A percentile compares a stretch with the other conserved stretches of the same genome.
These are phyloP conservation scores for Alternaria brassicae DNA, from an alignment of 2,329 filamentous ascomycete species.

Conservation along the genomic window DNA sequence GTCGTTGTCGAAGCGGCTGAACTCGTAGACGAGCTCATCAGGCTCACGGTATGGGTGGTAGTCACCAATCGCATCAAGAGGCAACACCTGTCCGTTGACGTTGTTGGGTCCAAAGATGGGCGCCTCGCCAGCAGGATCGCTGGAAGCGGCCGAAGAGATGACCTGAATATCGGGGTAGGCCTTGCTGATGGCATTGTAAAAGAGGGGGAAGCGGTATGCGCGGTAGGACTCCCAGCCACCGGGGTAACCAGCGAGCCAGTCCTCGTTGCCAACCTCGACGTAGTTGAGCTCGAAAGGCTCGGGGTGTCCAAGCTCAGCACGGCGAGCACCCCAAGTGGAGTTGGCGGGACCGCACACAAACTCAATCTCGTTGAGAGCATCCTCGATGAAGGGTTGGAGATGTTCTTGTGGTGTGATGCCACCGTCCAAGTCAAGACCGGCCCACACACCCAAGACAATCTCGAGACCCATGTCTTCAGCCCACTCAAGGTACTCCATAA, in stretches of 20 bases:
- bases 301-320: conserved; percentile 47
- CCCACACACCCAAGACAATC: conserved; percentile 54
- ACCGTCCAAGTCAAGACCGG: conserved; percentile 55
- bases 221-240: conserved; percentile 39
- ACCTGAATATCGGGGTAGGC: conserved; percentile 47
- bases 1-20: conserved; percentile 54
- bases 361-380: conserved; percentile 49
- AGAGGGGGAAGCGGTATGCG: conserved; percentile 43
- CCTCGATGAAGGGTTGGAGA: conserved; percentile 49
- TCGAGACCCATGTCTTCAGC: conserved; percentile 56
- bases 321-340: conserved; percentile 45
- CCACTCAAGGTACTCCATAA: conserved; percentile 59
- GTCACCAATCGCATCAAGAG: conserved; percentile 41
- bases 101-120: conserved; percentile 49
- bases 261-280: conserved; percentile 51
- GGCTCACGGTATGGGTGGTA: conserved; percentile 56
- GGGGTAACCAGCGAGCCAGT: conserved; percentile 46
- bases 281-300: conserved; percentile 49
- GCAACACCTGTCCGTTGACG: conserved; percentile 29
- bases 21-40: conserved; percentile 52
- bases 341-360: conserved; percentile 39
- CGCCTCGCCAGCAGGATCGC: conserved; percentile 35
- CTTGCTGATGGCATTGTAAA: conserved; percentile 45
- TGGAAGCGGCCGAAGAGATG: conserved; percentile 43
- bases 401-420: conserved; percentile 46